Conservation (phyloP, 257 asterid genomes). For the Nicotiana attenuata region DNA sequence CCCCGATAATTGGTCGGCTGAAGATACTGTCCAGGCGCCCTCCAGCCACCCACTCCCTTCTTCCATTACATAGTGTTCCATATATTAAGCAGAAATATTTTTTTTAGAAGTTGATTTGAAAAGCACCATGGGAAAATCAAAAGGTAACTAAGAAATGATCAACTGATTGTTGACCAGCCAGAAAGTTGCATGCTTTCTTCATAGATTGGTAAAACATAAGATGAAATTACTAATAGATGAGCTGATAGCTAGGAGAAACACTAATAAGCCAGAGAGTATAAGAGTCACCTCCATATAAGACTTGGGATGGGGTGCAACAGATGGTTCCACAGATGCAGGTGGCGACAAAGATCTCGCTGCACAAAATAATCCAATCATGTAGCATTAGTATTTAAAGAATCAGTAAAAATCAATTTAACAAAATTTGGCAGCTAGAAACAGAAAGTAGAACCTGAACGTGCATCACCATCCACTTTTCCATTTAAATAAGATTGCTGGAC, state of each 20-base stretch:
- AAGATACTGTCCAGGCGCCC: neutral
- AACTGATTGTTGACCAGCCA: no score
- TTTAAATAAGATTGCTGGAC: slow-evolving; percentile 67
- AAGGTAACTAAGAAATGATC: no score
- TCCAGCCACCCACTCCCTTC: neutral
- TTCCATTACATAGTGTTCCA: neutral
- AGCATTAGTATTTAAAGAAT: neutral
- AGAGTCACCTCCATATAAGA: slow-evolving; percentile 81
- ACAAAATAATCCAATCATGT: slow-evolving; percentile 13
- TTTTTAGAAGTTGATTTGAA: neutral
- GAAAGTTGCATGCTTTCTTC: no score
- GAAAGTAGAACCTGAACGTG: slow-evolving; percentile 52
- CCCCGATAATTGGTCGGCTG: neutral
- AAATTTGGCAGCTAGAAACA: neutral
- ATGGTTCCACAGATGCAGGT: slow-evolving; percentile 57
- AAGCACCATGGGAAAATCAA: no score
- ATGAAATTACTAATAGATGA: neutral
- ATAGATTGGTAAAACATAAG: neutral
- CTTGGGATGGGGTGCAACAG: slow-evolving; percentile 70
- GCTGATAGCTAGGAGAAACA: neutral
- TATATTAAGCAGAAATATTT: neutral
- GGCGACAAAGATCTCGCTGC: slow-evolving; percentile 73
- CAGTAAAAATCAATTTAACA: neutral
- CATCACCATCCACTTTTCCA: slow-evolving; percentile 57
- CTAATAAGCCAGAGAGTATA: neutral